These are phyloP conservation scores for Entelexis paramagnoliae DNA, from an alignment of 1,139 yeast genomes.

Conservation along the genomic window DNA sequence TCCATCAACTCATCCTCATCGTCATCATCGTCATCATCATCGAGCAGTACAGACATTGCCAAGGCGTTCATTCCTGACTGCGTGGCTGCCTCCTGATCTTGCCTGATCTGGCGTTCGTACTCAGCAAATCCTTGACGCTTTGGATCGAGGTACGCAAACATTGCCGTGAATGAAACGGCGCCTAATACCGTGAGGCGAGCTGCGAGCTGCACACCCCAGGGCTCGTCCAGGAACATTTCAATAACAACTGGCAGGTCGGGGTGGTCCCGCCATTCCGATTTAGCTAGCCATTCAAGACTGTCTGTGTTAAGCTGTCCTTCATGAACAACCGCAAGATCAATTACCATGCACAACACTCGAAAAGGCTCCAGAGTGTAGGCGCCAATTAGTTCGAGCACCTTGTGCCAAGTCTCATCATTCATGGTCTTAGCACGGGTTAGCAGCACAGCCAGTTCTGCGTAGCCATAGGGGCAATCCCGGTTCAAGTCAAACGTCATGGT, in stretches of 20 bases:
- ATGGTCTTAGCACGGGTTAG: background rate
- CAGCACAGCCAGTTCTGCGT: constrained; percentile 32
- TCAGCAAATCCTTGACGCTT: background rate
- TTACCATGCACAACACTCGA: constrained; percentile 52
- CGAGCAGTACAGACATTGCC: constrained; percentile 21
- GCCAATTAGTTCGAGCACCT: constrained; percentile 54
- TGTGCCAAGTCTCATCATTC: constrained; percentile 37
- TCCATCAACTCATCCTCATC: constrained; percentile 12
- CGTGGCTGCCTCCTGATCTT: background rate
- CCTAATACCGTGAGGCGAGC: constrained; percentile 14
- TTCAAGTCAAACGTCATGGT: constrained; percentile 53
- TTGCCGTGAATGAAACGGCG: constrained; percentile 10
- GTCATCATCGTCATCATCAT: constrained; percentile 38
- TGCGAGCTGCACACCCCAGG: constrained; percentile 37
- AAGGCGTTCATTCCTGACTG: constrained; percentile 17
- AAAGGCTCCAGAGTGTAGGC: constrained; percentile 70
- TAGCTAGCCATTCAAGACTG: constrained; percentile 2
- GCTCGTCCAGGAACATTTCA: constrained; percentile 1
- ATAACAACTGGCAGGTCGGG: constrained; percentile 11
- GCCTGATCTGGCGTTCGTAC: constrained; percentile 6
- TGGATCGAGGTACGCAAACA: constrained; percentile 14
- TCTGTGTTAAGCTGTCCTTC: background rate
- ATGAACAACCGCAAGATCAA: constrained; percentile 33
- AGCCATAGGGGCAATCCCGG: constrained; percentile 79
- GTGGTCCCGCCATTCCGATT: constrained; percentile 6